Conservation (phyloP, 106 monocot species). For the Agapanthus africanus region DNA sequence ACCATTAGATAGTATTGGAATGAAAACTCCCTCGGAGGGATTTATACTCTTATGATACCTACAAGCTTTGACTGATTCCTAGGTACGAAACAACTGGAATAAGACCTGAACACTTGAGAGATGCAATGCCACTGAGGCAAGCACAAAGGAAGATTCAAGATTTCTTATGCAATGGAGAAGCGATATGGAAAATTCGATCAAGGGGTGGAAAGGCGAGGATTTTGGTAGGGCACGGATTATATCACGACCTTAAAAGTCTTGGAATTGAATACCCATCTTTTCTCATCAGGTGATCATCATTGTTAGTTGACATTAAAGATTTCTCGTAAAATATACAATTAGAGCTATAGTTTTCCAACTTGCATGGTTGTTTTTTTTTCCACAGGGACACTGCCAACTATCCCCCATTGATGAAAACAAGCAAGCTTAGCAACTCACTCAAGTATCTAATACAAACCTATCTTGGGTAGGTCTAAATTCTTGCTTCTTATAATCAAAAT, state of each 20-base stretch:
- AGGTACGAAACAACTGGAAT: conserved; percentile 79
- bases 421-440: conserved; percentile 86
- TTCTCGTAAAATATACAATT: neutral
- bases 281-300: conserved; percentile 40
- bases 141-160: conserved; percentile 73
- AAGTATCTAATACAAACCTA: conserved; percentile 68
- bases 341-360: neutral
- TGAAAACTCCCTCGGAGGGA: too few relatives aligned
- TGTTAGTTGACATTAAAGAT: neutral
- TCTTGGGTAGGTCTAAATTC: conserved; percentile 42
- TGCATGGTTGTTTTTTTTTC: too few relatives aligned
- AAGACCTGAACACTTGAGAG: conserved; percentile 54
- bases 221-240: conserved; percentile 64
- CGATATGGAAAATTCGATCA: conserved; percentile 61
- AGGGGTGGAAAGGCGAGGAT: conserved; percentile 52
- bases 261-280: conserved; percentile 62
- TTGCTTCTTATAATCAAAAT: neutral
- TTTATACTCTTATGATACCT: neutral
- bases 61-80: neutral
- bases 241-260: conserved; percentile 53
- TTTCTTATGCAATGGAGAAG: conserved; percentile 67
- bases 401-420: conserved; percentile 82
- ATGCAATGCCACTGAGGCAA: conserved; percentile 69
- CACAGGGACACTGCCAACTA: conserved; percentile 62
- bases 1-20: neutral